phyloP scores from a whole-genome alignment of 192 early-diverging fungal genomes.

The Chytriomyces sp. region DNA sequence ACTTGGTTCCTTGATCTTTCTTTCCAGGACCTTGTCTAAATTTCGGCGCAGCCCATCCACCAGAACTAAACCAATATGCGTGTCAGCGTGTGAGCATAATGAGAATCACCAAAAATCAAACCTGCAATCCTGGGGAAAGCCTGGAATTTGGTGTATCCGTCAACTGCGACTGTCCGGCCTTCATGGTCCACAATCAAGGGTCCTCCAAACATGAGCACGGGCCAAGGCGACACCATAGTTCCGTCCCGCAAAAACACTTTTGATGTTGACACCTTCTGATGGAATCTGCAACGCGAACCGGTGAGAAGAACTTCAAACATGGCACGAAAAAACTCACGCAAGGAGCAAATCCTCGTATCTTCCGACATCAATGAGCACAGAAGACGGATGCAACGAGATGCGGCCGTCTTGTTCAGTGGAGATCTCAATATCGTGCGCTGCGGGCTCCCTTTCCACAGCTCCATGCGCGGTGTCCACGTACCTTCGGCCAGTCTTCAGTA shows the following conservation, averaged over 20 bases:
- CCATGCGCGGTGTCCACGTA: conserved; percentile 70
- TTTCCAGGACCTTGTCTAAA: conserved; percentile 67
- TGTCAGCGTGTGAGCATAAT: not conserved
- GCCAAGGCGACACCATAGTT: conserved; percentile 64
- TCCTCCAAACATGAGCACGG: conserved; percentile 81
- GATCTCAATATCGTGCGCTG: conserved; percentile 73
- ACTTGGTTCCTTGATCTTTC: conserved; percentile 70
- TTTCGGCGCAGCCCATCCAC: conserved; percentile 71
- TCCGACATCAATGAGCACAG: conserved; percentile 63
- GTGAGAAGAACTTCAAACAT: not conserved
- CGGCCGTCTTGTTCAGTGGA: conserved; percentile 68
- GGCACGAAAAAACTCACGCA: conserved; percentile 52
- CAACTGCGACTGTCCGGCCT: conserved; percentile 62
- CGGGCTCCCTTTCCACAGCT: conserved; percentile 67
- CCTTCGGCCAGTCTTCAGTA: not conserved
- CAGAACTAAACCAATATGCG: conserved; percentile 70
- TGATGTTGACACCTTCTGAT: conserved; percentile 61
- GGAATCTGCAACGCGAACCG: conserved; percentile 41
- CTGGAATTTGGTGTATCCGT: conserved; percentile 58
- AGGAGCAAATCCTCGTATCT: conserved; percentile 67
- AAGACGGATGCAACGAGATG: conserved; percentile 82
- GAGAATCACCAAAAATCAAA: not conserved
- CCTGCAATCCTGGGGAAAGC: conserved; percentile 58
- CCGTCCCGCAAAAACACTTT: conserved; percentile 70
- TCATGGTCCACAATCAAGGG: conserved; percentile 68